Percentiles rank a stretch among this genome's conserved stretches.
phyloP scores from a whole-genome alignment of 2,329 filamentous ascomycete genomes.

The Claviceps citrina region DNA sequence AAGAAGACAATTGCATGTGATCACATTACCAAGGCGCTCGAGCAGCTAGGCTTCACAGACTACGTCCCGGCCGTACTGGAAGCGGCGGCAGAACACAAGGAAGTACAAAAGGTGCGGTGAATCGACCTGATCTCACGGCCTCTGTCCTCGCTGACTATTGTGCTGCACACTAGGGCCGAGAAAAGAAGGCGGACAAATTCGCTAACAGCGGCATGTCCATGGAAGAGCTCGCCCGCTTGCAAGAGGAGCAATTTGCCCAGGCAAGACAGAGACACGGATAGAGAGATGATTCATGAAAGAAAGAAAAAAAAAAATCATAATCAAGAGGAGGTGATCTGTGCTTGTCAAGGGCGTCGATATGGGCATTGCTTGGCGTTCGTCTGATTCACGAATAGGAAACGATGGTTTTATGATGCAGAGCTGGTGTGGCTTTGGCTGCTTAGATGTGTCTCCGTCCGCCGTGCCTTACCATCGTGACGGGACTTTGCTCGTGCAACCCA shows the following conservation, averaged over 20 bases:
- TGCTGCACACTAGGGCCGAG: slow-evolving; percentile 49
- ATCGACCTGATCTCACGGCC: too few species aligned
- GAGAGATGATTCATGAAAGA: slow-evolving; percentile 1
- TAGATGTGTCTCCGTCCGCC: not conserved
- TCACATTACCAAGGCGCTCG: slow-evolving; percentile 88
- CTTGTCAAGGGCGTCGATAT: slow-evolving; percentile 11
- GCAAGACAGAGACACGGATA: slow-evolving; percentile 32
- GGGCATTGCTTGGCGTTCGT: slow-evolving; percentile 23
- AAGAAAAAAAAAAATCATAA: too few species aligned
- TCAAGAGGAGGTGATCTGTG: slow-evolving; percentile 1
- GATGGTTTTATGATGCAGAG: not conserved
- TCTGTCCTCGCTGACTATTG: slow-evolving; percentile 18
- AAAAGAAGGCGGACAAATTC: slow-evolving; percentile 95
- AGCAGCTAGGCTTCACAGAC: slow-evolving; percentile 81
- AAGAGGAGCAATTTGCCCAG: slow-evolving; percentile 79
- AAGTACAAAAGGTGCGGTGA: slow-evolving; percentile 63
- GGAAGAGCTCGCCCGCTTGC: slow-evolving; percentile 75
- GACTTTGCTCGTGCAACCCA: not conserved
- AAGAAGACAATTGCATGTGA: slow-evolving; percentile 99
- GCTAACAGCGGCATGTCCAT: slow-evolving; percentile 85
- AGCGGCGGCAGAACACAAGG: slow-evolving; percentile 82
- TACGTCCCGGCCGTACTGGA: slow-evolving; percentile 80
- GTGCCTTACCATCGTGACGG: not conserved
- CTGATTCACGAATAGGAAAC: not conserved
- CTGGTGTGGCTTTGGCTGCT: not conserved